Evolutionary conservation across 345 rosid species (phyloP).

Genomic region (Citropsis articulata): DNA sequence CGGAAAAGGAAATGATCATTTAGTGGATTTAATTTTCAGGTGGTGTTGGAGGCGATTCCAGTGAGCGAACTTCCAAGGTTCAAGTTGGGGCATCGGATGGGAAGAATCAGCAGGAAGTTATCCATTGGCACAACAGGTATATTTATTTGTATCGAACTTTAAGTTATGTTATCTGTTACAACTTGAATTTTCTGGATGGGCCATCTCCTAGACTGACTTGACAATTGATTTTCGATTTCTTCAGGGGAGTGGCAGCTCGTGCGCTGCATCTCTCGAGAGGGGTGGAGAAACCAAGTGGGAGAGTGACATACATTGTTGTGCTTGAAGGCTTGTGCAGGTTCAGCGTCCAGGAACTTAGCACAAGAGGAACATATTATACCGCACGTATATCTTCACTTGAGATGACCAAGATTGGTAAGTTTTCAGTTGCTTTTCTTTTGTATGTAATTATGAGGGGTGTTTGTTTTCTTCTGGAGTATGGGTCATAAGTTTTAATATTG

Average conservation of each 20-base stretch:
- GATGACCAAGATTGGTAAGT: conserved; percentile 81
- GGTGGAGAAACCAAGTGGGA: conserved; percentile 99
- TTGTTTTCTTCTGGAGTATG: neutral
- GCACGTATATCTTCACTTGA: conserved; percentile 88
- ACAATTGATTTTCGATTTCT: conserved; percentile 6
- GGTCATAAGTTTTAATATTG: neutral
- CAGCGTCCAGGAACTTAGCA: conserved; percentile 88
- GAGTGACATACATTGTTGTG: conserved; percentile 94
- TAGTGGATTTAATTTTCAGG: conserved; percentile 30
- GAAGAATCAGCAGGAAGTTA: conserved; percentile 71
- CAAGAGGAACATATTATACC: conserved; percentile 83
- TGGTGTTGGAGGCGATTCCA: conserved; percentile 64
- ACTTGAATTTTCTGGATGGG: neutral
- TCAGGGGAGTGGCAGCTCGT: conserved; percentile 98
- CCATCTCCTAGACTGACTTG: neutral
- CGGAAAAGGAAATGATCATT: neutral
- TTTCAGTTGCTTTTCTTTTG: conserved; percentile 2
- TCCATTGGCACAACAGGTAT: conserved; percentile 96
- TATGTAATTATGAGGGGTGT: neutral
- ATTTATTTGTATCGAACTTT: neutral
- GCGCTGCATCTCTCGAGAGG: conserved; percentile 97
- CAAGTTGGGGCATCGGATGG: conserved; percentile 67
- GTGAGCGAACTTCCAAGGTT: conserved; percentile 55
- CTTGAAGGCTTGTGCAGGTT: conserved; percentile 98
- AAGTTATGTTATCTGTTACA: neutral